Evolutionary conservation across 495 filamentous ascomycete genomes (phyloP).

Genomic region (Bathelium albidoporum): DNA sequence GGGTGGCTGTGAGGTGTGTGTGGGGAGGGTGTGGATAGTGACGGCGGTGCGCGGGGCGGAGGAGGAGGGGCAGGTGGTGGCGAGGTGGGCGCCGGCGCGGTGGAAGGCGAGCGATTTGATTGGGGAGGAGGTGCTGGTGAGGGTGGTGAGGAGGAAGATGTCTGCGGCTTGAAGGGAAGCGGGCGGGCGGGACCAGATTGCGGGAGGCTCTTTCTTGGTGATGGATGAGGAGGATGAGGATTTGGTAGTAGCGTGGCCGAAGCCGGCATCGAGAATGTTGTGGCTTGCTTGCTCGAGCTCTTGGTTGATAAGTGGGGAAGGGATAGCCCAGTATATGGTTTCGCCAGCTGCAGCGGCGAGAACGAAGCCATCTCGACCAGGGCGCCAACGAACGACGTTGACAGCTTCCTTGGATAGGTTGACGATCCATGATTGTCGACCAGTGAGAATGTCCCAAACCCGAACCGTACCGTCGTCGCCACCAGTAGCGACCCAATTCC

Average conservation of each 20-base stretch:
- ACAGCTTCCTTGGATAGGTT: slow-evolving; percentile 76
- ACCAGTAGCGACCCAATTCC: slow-evolving; percentile 73
- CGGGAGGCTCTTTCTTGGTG: slow-evolving; percentile 54
- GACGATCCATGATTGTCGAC: slow-evolving; percentile 76
- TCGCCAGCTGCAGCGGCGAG: slow-evolving; percentile 77
- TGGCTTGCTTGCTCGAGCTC: slow-evolving; percentile 63
- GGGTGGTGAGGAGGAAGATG: slow-evolving; percentile 63
- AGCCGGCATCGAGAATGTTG: slow-evolving; percentile 73
- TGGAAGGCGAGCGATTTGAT: slow-evolving; percentile 94
- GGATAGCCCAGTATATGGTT: slow-evolving; percentile 72
- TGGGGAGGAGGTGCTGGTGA: slow-evolving; percentile 48
- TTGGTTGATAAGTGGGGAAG: slow-evolving; percentile 47
- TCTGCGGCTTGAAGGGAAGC: slow-evolving; percentile 63
- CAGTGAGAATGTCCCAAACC: slow-evolving; percentile 81
- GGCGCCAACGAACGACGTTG: slow-evolving; percentile 82
- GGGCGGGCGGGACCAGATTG: slow-evolving; percentile 74
- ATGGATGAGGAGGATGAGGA: slow-evolving; percentile 44
- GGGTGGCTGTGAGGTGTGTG: slow-evolving; percentile 87
- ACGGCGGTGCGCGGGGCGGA: slow-evolving; percentile 75
- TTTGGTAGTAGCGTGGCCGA: slow-evolving; percentile 62
- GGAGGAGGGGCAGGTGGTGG: slow-evolving; percentile 74
- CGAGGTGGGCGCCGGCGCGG: slow-evolving; percentile 85
- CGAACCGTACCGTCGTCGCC: slow-evolving; percentile 90
- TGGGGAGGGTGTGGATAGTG: slow-evolving; percentile 87
- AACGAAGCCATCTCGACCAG: slow-evolving; percentile 67